Base-by-base conservation (phyloP, 73 alveolate genomes). In the Tetrahymena malaccensis region DNA sequence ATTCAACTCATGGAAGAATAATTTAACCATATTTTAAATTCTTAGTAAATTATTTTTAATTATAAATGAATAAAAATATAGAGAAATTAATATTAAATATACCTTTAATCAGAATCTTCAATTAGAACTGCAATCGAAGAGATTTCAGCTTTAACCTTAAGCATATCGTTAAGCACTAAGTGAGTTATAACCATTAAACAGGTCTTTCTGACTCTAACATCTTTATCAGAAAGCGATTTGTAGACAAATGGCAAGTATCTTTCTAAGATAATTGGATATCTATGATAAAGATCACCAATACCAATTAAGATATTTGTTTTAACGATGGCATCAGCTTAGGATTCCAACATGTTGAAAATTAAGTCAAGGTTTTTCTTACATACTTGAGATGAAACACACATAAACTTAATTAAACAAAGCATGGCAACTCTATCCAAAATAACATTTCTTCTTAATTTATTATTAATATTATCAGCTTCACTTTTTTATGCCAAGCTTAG, bases 121-220 rank as follows among this genome's bases (percentile, higher is more conserved):
- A 97, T 96, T 93, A 97, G 96, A 97, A 97, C 96, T 85, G 99
- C 98, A 43, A 97, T 98, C 84, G 97, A 99, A 25, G 96, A 98
- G 16, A 97, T 98, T 94, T 98, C 99, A 50, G 99, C 99, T 96
- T 98, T 98, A 94, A 98, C 85, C 84, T 97, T 97, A 27, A 98
- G 94, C 99, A 98, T 98, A 94, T 98, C 99, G 96, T 98, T 98
- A 44, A 98, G 96, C 5, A 98, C 99, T 70, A 98, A 96, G 94
- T 98, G 99, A 83, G 99, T 95, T 31, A 98, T 98, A 35, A 98
- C 99, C 96, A 98, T 96, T 43, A 98, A 98, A 89, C 99, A 98
- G 94, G 98, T 94, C 84, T 96, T 96, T 17, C 99, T 96, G 10
- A 98, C 99, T 5, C 96, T 96, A 85, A 94, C 96, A 83, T 95